phyloP scores from a whole-genome alignment of 1,284 basidiomycete species.

The Tilletia indica region DNA sequence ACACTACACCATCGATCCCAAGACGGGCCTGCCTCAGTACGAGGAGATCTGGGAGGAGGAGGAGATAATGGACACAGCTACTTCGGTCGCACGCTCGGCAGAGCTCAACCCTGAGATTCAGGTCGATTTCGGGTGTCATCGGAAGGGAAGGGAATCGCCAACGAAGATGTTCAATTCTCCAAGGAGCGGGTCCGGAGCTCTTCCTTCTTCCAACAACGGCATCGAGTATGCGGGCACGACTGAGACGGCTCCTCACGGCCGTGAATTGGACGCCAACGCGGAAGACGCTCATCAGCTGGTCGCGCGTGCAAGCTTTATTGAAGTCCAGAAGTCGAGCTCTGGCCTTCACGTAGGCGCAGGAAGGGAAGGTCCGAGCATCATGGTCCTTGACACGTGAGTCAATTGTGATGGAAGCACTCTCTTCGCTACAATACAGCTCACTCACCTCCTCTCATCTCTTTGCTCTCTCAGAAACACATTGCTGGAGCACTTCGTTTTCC shows the following conservation, averaged over 20 bases:
- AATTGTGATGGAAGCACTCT: background rate
- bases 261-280: background rate
- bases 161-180: too few species aligned
- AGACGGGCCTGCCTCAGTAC: background rate
- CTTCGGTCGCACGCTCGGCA: too few species aligned
- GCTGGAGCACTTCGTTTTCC: constrained; percentile 7
- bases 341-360: background rate
- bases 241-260: background rate
- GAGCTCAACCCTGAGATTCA: constrained; percentile 1
- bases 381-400: constrained; percentile 16
- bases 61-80: background rate
- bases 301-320: background rate
- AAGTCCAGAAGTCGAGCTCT: background rate
- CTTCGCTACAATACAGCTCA: too few species aligned
- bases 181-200: too few species aligned
- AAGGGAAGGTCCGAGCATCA: background rate
- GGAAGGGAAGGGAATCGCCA: too few species aligned
- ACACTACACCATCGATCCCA: constrained; percentile 2
- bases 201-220: background rate
- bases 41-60: constrained; percentile 17
- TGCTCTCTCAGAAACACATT: constrained; percentile 1
- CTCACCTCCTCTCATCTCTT: background rate
- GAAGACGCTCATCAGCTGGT: constrained; percentile 11
- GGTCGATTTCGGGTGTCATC: background rate
- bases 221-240: too few species aligned